These are phyloP conservation scores for Naganishia friedmannii DNA, from an alignment of 768 basidiomycete species.

Conservation along the genomic window DNA sequence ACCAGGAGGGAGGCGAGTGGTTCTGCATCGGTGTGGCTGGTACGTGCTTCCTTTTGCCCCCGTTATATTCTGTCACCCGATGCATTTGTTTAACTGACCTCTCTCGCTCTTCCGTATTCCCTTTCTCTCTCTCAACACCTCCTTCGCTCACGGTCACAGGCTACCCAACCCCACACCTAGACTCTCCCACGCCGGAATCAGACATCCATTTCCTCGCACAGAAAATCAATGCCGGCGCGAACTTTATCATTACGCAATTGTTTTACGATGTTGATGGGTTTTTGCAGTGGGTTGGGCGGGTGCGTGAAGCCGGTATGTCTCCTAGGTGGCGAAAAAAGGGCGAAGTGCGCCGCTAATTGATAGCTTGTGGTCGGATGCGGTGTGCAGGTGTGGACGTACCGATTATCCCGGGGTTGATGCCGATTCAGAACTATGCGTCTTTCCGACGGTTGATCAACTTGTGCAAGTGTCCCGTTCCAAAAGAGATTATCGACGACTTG, in stretches of 20 bases:
- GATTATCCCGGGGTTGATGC: conserved; percentile 94
- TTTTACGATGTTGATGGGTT: conserved; percentile 95
- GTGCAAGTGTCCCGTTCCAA: conserved; percentile 75
- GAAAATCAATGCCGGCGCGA: conserved; percentile 91
- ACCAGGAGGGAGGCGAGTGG: conserved; percentile 61
- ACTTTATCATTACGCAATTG: conserved; percentile 92
- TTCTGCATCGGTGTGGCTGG: conserved; percentile 97
- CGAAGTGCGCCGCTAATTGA: no score
- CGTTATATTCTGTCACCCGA: no score
- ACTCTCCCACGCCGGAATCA: conserved; percentile 54
- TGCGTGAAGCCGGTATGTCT: conserved; percentile 67
- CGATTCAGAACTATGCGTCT: conserved; percentile 92
- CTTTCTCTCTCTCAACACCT: no score
- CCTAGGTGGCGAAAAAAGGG: background rate
- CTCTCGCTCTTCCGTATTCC: no score
- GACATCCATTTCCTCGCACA: conserved; percentile 67
- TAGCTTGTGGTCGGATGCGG: no score
- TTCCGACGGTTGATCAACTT: conserved; percentile 88
- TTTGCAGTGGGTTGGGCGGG: conserved; percentile 69
- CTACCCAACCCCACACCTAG: conserved; percentile 62
- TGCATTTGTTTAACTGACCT: no score
- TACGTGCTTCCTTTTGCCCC: conserved; percentile 44
- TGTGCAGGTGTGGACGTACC: conserved; percentile 79
- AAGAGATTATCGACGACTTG: conserved; percentile 63
- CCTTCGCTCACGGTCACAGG: conserved; percentile 54